Evolutionary conservation across 768 basidiomycete genomes (phyloP).

Genomic region (Cystobasidium onofrii): DNA sequence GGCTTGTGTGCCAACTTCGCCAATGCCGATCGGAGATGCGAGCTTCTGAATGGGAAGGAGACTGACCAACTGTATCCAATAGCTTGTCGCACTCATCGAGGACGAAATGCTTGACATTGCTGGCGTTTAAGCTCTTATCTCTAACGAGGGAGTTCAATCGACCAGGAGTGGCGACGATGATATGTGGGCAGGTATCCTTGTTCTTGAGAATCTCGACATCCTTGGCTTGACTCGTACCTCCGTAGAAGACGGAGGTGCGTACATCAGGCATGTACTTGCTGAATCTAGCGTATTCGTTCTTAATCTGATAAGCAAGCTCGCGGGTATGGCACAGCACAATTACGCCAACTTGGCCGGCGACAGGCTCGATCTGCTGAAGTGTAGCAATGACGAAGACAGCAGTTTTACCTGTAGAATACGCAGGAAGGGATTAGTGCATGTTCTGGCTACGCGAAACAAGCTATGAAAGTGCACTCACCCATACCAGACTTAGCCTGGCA

Average conservation of each 20-base stretch:
- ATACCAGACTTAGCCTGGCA: slow-evolving; percentile 97
- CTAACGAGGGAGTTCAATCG: slow-evolving; percentile 89
- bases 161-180: slow-evolving; percentile 96
- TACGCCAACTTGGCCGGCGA: slow-evolving; percentile 94
- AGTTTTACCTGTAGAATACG: slow-evolving; percentile 69
- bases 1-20: background rate
- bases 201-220: slow-evolving; percentile 88
- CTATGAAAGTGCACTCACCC: slow-evolving; percentile 41
- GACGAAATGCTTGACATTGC: slow-evolving; percentile 97
- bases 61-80: slow-evolving; percentile 99
- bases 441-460: too few relatives aligned
- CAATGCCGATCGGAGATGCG: background rate
- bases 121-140: slow-evolving; percentile 90
- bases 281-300: slow-evolving; percentile 98
- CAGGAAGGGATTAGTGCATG: background rate
- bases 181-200: slow-evolving; percentile 96
- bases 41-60: slow-evolving; percentile 37
- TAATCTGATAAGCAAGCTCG: slow-evolving; percentile 98
- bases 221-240: slow-evolving; percentile 87
- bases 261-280: slow-evolving; percentile 99
- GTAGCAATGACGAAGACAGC: slow-evolving; percentile 98
- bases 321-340: slow-evolving; percentile 98
- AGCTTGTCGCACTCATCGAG: slow-evolving; percentile 99
- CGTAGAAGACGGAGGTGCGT: slow-evolving; percentile 94
- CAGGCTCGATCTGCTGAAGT: slow-evolving; percentile 94